Evolutionary conservation across 2,329 filamentous ascomycete genomes (phyloP).

Genomic region (Cercospora sp.): DNA sequence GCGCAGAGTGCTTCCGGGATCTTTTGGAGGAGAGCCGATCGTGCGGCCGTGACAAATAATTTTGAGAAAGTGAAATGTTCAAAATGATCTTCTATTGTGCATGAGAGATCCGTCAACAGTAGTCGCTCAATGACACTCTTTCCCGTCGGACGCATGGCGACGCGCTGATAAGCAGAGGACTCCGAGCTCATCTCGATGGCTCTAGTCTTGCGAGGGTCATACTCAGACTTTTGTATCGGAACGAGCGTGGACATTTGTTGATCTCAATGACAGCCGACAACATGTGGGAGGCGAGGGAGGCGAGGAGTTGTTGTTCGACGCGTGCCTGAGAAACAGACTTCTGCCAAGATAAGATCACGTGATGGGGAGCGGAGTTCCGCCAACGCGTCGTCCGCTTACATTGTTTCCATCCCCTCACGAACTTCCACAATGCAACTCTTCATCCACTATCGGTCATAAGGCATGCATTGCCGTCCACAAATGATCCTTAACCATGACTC

Average conservation of each 20-base stretch:
- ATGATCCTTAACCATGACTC: not conserved
- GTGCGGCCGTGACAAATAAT: not conserved
- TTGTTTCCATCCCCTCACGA: not conserved
- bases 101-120: not conserved
- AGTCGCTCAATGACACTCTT: not conserved
- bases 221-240: not conserved
- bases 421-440: not conserved
- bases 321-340: not conserved
- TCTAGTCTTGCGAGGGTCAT: not conserved
- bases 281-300: not conserved
- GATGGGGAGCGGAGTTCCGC: not conserved
- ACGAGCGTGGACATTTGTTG: not conserved
- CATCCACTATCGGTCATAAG: not conserved
- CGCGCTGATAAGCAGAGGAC: not conserved
- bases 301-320: not conserved
- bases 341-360: not conserved
- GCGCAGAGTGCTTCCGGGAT: not conserved
- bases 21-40: not conserved
- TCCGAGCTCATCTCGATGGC: not conserved
- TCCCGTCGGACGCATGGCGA: not conserved
- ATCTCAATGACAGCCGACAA: not conserved
- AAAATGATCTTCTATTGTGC: not conserved
- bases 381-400: not conserved
- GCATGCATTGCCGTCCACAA: not conserved
- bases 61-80: not conserved